Conservation (phyloP, 140 eudicot species). For the Bidens hawaiensis region DNA sequence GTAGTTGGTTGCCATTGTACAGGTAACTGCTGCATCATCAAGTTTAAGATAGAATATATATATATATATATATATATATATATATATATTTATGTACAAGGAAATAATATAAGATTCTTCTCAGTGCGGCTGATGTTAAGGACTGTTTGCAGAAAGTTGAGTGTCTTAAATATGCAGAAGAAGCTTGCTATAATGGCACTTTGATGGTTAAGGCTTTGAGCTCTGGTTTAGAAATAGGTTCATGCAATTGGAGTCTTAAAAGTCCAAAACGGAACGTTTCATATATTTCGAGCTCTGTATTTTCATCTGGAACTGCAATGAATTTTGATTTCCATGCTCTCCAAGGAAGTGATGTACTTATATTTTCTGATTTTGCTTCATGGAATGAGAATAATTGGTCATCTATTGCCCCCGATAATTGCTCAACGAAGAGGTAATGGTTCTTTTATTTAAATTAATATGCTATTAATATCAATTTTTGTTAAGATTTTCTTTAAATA, state of each 20-base stretch:
- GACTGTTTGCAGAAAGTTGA: conserved; percentile 62
- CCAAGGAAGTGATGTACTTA: conserved; percentile 52
- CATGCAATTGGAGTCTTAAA: conserved; percentile 73
- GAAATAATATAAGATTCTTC: conserved; percentile 32
- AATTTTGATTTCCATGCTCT: conserved; percentile 57
- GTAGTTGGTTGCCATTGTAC: conserved; percentile 83
- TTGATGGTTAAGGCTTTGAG: conserved; percentile 62
- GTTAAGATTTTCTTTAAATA: background rate
- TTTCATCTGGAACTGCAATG: conserved; percentile 50
- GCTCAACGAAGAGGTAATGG: conserved; percentile 33
- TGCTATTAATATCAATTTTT: background rate
- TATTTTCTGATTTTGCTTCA: conserved; percentile 61
- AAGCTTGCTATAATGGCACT: conserved; percentile 69
- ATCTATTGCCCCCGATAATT: conserved; percentile 8
- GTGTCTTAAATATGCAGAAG: conserved; percentile 70
- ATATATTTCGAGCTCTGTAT: conserved; percentile 52
- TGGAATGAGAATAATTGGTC: conserved; percentile 13
- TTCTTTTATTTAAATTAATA: conserved; percentile 3
- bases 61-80: no score
- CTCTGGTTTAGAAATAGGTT: conserved; percentile 88
- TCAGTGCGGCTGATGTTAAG: conserved; percentile 89
- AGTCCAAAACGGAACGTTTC: conserved; percentile 50
- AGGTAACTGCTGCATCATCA: conserved; percentile 41
- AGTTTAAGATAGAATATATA: background rate
- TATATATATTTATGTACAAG: conserved; percentile 1